Evolutionary conservation across 2,329 filamentous ascomycete genomes (phyloP).

Genomic region (Aspergillus neoniger): DNA sequence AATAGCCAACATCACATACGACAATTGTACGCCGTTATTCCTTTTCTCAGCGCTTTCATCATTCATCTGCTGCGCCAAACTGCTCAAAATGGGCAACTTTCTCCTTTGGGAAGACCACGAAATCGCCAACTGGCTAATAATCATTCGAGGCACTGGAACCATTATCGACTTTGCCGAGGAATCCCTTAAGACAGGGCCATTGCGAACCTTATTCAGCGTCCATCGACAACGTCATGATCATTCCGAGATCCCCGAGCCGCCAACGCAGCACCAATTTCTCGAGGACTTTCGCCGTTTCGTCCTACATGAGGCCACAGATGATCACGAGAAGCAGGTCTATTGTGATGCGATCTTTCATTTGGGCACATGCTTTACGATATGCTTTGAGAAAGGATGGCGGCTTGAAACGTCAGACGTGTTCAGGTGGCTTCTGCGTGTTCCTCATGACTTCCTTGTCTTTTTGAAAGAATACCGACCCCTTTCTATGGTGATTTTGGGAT

Average conservation of each 20-base stretch:
- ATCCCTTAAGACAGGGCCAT: conserved; percentile 16
- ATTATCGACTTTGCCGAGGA: conserved; percentile 34
- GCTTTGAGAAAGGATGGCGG: conserved; percentile 4
- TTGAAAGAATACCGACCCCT: conserved; percentile 10
- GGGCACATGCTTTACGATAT: background rate
- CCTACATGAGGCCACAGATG: conserved; percentile 4
- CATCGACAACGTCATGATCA: background rate
- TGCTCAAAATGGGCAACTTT: conserved; percentile 37
- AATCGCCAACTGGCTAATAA: conserved; percentile 42
- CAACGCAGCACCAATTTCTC: background rate
- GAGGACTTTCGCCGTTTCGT: conserved; percentile 19
- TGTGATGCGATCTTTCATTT: conserved; percentile 15
- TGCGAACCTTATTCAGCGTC: conserved; percentile 19
- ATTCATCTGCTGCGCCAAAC: conserved; percentile 41
- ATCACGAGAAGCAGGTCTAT: conserved; percentile 10
- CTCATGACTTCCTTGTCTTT: conserved; percentile 17
- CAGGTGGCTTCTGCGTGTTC: conserved; percentile 21
- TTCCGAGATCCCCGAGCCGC: background rate
- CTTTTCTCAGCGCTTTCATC: conserved; percentile 44
- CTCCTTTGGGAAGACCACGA: conserved; percentile 37
- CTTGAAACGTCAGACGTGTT: conserved; percentile 26
- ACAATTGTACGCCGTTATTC: conserved; percentile 41
- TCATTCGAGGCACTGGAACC: conserved; percentile 40
- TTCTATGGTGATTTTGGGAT: conserved; percentile 18
- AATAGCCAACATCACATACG: conserved; percentile 34